These are phyloP conservation scores for Xerophyta viscosa DNA, from an alignment of 106 monocot genomes.

Conservation along the genomic window DNA sequence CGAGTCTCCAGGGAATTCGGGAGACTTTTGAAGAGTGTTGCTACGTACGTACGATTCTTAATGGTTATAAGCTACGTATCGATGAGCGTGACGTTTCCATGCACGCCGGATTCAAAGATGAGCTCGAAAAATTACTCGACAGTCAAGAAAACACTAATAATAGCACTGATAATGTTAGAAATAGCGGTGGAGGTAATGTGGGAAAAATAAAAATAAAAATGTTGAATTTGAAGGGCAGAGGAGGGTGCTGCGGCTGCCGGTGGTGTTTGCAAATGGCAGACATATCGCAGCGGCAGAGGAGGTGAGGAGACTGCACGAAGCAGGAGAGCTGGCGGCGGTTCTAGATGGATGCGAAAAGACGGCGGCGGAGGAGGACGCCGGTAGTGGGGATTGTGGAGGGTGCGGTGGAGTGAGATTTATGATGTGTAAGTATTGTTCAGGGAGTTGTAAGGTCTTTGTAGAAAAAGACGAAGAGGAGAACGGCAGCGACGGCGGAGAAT, in stretches of 20 bases:
- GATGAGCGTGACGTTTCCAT: conserved; percentile 61
- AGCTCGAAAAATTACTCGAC: conserved; percentile 16
- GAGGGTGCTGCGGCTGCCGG: conserved; percentile 17
- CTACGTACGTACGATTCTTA: conserved; percentile 26
- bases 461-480: too few species aligned
- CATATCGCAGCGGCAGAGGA: conserved; percentile 30
- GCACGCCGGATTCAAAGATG: conserved; percentile 32
- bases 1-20: conserved; percentile 35
- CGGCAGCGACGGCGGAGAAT: too few species aligned
- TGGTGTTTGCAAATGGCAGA: conserved; percentile 24
- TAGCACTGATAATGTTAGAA: too few species aligned
- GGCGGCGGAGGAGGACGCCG: not conserved
- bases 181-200: too few species aligned
- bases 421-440: conserved; percentile 41
- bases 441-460: conserved; percentile 53
- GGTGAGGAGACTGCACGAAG: conserved; percentile 39
- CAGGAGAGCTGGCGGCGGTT: conserved; percentile 24
- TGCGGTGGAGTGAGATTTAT: conserved; percentile 58
- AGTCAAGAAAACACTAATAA: too few species aligned
- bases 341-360: conserved; percentile 26
- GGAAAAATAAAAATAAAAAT: too few species aligned
- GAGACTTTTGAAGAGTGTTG: conserved; percentile 48
- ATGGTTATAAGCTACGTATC: conserved; percentile 22
- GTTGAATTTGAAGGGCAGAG: too few species aligned
- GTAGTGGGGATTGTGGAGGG: conserved; percentile 20